Evolutionary conservation across 2,329 filamentous ascomycete genomes (phyloP), one percentile per base, ranked within the genome.

Genomic region (Aspergillus vadensis): DNA sequence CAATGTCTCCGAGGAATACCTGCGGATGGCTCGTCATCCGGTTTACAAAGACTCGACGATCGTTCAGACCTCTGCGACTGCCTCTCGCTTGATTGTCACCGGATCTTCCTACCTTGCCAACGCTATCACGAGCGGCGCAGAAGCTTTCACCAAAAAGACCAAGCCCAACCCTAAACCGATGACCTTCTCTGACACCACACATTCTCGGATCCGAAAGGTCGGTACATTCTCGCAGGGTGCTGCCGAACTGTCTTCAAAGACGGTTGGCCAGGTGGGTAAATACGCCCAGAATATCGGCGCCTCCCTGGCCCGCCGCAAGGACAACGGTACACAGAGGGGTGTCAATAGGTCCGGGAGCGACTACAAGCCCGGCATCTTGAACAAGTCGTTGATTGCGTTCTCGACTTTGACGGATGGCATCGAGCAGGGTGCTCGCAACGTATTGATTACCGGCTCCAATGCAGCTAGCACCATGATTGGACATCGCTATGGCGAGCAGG

Each of bases 321-420:
- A 83, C 55, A 78, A 71, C 43, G 72, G 69, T 8, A 83, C 82
- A 66, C 83, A 82, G 56, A 84, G 83, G 69, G 88, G 88, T 1
- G 85, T 83, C 60, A 91, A 91, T 61, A 85, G 88, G 61, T 86
- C 93, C 62, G 91, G 91, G 87, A 55, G 82, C 81, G 78, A 80
- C 17, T 96, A 95, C 79, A 97, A 97, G 78, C 94, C 95, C 0
- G 94, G 95, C 5, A 80, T 99, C 30, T 79, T 99, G 66, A 99
- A 99, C 80, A 97, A 97, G 83, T 92, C 89, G 64, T 82, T 99
- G 80, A 98, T 99, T 81, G 95, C 95, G 0, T 98, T 98, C 76
- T 92, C 90, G 41, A 99, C 95, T 2, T 86, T 99, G 48, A 91
- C 92, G 23, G 95, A 99, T 70, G 95, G 95, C 39, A 90, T 98